A percentile compares a stretch with the other conserved stretches of the same genome.
Conservation (phyloP, 176 grass and related monocot species). For the Coix lacrymajobi region DNA sequence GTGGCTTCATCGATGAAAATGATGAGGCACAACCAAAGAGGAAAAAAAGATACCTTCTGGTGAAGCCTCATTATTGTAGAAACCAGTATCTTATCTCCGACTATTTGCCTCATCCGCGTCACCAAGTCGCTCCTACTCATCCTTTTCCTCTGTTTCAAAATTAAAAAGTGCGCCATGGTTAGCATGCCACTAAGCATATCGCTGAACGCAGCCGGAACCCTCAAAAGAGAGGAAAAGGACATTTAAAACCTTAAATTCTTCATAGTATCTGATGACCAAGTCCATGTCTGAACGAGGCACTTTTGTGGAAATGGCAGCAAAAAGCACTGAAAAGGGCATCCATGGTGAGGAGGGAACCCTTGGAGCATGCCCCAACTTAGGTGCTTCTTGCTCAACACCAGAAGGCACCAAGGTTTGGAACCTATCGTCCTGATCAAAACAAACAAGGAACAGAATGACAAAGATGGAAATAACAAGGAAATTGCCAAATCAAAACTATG, state of each 20-base stretch:
- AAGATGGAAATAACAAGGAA: not conserved
- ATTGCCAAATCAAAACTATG: constrained; percentile 5
- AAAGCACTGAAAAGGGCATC: constrained; percentile 86
- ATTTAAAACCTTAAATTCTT: constrained; percentile 74
- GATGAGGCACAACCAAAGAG: not conserved
- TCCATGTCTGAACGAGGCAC: constrained; percentile 62
- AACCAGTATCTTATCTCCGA: constrained; percentile 68
- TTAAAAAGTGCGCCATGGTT: constrained; percentile 3
- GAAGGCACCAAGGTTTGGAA: constrained; percentile 3
- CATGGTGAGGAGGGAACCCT: constrained; percentile 55
- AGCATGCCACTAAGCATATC: constrained; percentile 10
- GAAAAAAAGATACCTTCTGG: constrained; percentile 48
- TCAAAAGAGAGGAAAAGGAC: not conserved
- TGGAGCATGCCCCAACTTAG: constrained; percentile 23
- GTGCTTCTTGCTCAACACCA: constrained; percentile 12
- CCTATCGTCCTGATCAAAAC: constrained; percentile 21
- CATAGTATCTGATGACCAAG: constrained; percentile 45
- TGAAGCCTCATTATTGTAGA: constrained; percentile 66
- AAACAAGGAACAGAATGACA: constrained; percentile 8
- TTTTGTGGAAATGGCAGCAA: constrained; percentile 75
- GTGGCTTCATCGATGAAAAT: not conserved
- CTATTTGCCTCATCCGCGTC: constrained; percentile 45
- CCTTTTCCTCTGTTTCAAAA: constrained; percentile 53
- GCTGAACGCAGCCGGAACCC: not conserved
- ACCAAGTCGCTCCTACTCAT: constrained; percentile 66